phyloP scores from a whole-genome alignment of 108 stramenopile species.

The Conticribra weissflogii region DNA sequence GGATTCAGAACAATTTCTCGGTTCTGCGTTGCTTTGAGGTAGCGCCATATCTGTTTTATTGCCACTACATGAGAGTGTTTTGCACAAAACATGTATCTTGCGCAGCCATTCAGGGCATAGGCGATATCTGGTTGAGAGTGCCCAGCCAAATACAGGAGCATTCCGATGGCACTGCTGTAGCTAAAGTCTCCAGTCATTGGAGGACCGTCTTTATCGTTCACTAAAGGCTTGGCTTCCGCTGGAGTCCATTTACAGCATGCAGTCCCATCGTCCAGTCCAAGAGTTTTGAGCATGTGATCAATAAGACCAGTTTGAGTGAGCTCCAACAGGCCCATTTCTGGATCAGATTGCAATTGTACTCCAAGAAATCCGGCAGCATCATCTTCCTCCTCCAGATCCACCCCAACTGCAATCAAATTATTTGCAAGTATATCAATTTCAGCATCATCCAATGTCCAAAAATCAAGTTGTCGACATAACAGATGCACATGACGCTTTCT shows the following conservation, averaged over 20 bases:
- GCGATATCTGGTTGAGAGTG: slow-evolving; percentile 46
- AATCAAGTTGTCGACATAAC: no score
- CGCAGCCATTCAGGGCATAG: slow-evolving; percentile 38
- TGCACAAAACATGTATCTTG: slow-evolving; percentile 11
- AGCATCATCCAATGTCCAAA: not conserved
- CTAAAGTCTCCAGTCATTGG: slow-evolving; percentile 8
- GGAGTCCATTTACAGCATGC: not conserved
- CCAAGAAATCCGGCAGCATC: no score
- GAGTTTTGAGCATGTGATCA: not conserved
- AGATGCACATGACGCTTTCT: not conserved
- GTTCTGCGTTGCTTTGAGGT: not conserved
- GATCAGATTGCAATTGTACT: slow-evolving; percentile 19
- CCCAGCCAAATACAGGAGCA: slow-evolving; percentile 45
- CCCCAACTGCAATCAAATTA: not conserved
- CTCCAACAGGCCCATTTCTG: slow-evolving; percentile 12
- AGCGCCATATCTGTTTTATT: not conserved
- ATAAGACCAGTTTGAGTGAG: slow-evolving; percentile 46
- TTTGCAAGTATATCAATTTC: not conserved
- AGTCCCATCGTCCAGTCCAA: not conserved
- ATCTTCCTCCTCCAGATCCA: no score
- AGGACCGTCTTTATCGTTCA: slow-evolving; percentile 16
- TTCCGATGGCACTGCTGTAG: slow-evolving; percentile 38
- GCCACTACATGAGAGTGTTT: not conserved
- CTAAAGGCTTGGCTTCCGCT: slow-evolving; percentile 4
- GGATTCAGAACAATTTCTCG: slow-evolving; percentile 38